Percentiles rank a stretch among this genome's conserved stretches.
Conservation (phyloP, 208 protist species). For the Phytomonas sp. region DNA sequence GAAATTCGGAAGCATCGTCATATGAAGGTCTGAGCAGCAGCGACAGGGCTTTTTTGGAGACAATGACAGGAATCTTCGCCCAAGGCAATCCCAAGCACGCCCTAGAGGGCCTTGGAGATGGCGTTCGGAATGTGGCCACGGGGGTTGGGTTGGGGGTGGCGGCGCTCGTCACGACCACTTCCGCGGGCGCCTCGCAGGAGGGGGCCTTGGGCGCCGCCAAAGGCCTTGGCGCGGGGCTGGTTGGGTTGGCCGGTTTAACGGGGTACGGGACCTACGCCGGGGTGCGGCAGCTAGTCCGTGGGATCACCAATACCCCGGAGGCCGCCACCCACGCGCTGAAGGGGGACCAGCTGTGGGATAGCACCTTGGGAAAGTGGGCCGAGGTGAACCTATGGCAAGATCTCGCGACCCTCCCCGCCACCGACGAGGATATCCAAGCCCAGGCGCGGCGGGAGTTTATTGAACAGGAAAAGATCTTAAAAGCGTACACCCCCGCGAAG, state of each 20-base stretch:
- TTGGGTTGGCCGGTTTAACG: constrained; percentile 16
- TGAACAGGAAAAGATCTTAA: constrained; percentile 1
- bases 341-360: constrained; percentile 46
- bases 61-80: constrained; percentile 29
- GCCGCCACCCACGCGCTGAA: constrained; percentile 22
- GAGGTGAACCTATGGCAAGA: constrained; percentile 25
- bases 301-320: constrained; percentile 30
- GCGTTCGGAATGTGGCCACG: constrained; percentile 19
- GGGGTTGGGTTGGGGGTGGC: constrained; percentile 30
- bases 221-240: constrained; percentile 27
- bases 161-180: constrained; percentile 20
- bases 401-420: constrained; percentile 25
- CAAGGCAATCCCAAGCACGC: constrained; percentile 32
- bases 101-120: constrained; percentile 24
- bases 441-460: constrained; percentile 16
- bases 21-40: background rate
- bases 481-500: constrained; percentile 11
- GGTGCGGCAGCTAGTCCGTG: constrained; percentile 24
- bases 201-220: constrained; percentile 21
- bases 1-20: background rate
- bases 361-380: constrained; percentile 27
- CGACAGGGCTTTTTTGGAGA: background rate
- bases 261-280: constrained; percentile 28
- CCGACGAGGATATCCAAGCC: constrained; percentile 37
- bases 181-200: constrained; percentile 16